Conservation (phyloP, 1,284 basidiomycete species). For the Boletus semigastroideus region DNA sequence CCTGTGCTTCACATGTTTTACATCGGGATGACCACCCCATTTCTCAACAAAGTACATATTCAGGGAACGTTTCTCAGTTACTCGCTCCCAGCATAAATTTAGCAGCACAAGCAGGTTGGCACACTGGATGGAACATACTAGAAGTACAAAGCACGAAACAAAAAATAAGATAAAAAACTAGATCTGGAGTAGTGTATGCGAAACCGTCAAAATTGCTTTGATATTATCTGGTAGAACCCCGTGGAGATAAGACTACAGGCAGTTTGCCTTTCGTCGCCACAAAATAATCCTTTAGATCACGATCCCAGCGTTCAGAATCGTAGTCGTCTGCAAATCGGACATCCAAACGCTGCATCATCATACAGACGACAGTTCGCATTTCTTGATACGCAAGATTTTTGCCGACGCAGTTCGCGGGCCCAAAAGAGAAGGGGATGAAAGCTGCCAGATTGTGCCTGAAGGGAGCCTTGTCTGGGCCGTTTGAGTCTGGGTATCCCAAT, state of each 20-base stretch:
- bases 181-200: conserved; percentile 18
- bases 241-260: conserved; percentile 37
- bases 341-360: conserved; percentile 33
- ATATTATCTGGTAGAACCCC: conserved; percentile 20
- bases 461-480: conserved; percentile 24
- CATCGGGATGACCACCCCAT: neutral
- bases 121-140: conserved; percentile 13
- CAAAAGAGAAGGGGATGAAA: conserved; percentile 36
- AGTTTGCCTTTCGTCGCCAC: conserved; percentile 32
- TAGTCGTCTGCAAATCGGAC: conserved; percentile 35
- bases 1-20: neutral
- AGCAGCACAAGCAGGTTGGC: conserved; percentile 5
- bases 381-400: conserved; percentile 38
- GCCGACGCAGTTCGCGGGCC: conserved; percentile 35
- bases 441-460: conserved; percentile 32
- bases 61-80: conserved; percentile 13
- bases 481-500: conserved; percentile 28
- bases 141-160: conserved; percentile 20
- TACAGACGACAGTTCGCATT: conserved; percentile 35
- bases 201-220: conserved; percentile 9
- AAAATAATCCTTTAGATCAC: conserved; percentile 35
- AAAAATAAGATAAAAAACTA: conserved; percentile 23
- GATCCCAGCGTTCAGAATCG: conserved; percentile 31
- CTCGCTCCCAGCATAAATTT: neutral
- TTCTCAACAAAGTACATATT: conserved; percentile 13